These are phyloP conservation scores for Lumnitzera racemosa DNA, from an alignment of 345 rosid species.

Conservation along the genomic window DNA sequence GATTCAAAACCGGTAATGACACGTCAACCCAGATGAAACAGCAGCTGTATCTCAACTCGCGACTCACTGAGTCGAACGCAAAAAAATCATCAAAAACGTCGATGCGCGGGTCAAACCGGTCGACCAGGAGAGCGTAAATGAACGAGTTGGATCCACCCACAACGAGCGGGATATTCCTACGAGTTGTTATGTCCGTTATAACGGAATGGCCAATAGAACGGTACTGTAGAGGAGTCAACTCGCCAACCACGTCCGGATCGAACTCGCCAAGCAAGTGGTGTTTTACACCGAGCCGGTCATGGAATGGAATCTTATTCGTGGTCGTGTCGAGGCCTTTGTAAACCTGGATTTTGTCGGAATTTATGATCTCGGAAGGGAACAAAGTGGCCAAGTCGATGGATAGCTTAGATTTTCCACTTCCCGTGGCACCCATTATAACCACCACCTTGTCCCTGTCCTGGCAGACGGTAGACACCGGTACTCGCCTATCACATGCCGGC, in stretches of 20 bases:
- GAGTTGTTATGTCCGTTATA: constrained; percentile 31
- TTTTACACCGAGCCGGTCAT: constrained; percentile 51
- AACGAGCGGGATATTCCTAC: constrained; percentile 47
- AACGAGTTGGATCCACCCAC: constrained; percentile 95
- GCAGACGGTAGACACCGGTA: too few relatives aligned
- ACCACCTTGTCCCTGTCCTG: constrained; percentile 36
- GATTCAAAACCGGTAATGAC: constrained; percentile 45
- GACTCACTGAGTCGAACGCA: constrained; percentile 11
- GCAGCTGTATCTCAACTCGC: constrained; percentile 59
- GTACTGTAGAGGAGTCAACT: constrained; percentile 43
- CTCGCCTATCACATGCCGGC: too few relatives aligned
- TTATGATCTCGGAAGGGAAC: constrained; percentile 53
- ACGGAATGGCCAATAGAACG: constrained; percentile 41
- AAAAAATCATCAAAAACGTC: constrained; percentile 34
- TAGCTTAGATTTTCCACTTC: constrained; percentile 71
- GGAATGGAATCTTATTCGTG: constrained; percentile 65
- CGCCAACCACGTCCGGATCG: constrained; percentile 28
- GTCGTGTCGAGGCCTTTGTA: constrained; percentile 71
- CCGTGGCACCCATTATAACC: constrained; percentile 87
- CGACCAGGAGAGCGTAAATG: constrained; percentile 57
- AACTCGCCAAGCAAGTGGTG: constrained; percentile 72
- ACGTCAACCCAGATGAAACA: constrained; percentile 86
- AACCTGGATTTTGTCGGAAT: constrained; percentile 89
- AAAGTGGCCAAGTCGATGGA: constrained; percentile 70
- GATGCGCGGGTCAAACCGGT: constrained; percentile 38